These are phyloP conservation scores for Stereum hirsutum DNA, from an alignment of 1,284 basidiomycete genomes.

Conservation along the genomic window DNA sequence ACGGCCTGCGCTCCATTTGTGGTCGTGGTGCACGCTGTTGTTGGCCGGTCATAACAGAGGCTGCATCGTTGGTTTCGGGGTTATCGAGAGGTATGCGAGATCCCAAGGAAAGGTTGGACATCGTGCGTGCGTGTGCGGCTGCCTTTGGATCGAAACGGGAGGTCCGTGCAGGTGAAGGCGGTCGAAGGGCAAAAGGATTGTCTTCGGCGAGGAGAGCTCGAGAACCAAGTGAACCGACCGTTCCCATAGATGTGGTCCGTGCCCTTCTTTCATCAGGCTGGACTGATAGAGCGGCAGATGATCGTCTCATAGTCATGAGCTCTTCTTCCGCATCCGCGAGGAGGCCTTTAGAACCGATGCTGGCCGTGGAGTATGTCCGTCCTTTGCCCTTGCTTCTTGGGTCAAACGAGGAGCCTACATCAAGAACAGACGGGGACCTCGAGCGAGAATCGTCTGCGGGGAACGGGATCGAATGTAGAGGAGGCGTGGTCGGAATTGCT, in stretches of 20 bases:
- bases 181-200: constrained; percentile 51
- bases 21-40: constrained; percentile 22
- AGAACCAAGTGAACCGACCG: constrained; percentile 23
- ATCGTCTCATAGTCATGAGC: constrained; percentile 16
- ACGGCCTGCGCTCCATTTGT: constrained; percentile 38
- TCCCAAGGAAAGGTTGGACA: constrained; percentile 58
- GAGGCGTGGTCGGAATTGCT: constrained; percentile 29
- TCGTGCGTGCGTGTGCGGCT: constrained; percentile 44
- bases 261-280: constrained; percentile 26
- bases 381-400: constrained; percentile 22
- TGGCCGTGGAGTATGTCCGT: constrained; percentile 38
- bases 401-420: constrained; percentile 19
- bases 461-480: constrained; percentile 52
- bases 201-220: constrained; percentile 18
- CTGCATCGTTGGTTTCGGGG: constrained; percentile 42
- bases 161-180: constrained; percentile 45
- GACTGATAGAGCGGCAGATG: constrained; percentile 27
- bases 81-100: constrained; percentile 54
- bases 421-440: constrained; percentile 32
- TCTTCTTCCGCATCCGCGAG: constrained; percentile 21
- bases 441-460: constrained; percentile 48
- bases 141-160: constrained; percentile 70
- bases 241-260: constrained; percentile 27
- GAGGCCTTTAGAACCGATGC: constrained; percentile 34
- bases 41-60: constrained; percentile 17